Conservation (phyloP, 2,329 filamentous ascomycete genomes). For the Fusarium scirpi region DNA sequence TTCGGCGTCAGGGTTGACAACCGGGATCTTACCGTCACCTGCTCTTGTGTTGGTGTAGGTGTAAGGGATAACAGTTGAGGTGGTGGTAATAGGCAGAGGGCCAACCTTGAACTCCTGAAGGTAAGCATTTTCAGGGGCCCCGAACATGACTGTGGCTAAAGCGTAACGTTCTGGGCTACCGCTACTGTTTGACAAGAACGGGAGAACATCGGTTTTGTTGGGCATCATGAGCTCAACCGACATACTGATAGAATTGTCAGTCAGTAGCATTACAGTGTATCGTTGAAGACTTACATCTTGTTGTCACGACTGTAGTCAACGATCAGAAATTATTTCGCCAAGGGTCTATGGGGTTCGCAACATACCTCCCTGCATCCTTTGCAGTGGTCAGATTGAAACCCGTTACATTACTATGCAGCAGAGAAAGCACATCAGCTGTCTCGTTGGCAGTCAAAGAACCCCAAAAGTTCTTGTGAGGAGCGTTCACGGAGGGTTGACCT, state of each 20-base stretch:
- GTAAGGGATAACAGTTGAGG: background rate
- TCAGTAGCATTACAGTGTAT: rapidly evolving
- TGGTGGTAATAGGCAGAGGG: background rate
- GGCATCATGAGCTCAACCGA: slow-evolving; percentile 13
- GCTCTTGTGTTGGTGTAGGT: background rate
- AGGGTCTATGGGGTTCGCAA: rapidly evolving
- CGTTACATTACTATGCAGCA: background rate
- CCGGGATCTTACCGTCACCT: background rate
- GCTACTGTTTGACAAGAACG: background rate
- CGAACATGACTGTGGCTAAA: background rate
- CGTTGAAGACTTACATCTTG: background rate
- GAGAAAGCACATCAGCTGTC: slow-evolving; percentile 3
- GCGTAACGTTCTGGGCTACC: background rate
- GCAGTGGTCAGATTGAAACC: background rate
- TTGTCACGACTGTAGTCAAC: background rate
- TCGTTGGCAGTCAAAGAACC: background rate
- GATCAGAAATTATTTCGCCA: background rate
- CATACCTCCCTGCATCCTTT: background rate
- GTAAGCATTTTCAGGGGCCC: background rate
- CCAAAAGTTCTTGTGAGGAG: slow-evolving; percentile 18
- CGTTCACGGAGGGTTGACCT: rapidly evolving
- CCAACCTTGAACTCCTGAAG: slow-evolving; percentile 13
- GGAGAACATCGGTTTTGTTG: slow-evolving; percentile 1
- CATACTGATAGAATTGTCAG: background rate
- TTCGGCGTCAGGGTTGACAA: slow-evolving; percentile 3